A percentile compares a stretch with the other conserved stretches of the same genome.
Conservation (phyloP, 345 rosid genomes). For the Gossypium ekmanianum region DNA sequence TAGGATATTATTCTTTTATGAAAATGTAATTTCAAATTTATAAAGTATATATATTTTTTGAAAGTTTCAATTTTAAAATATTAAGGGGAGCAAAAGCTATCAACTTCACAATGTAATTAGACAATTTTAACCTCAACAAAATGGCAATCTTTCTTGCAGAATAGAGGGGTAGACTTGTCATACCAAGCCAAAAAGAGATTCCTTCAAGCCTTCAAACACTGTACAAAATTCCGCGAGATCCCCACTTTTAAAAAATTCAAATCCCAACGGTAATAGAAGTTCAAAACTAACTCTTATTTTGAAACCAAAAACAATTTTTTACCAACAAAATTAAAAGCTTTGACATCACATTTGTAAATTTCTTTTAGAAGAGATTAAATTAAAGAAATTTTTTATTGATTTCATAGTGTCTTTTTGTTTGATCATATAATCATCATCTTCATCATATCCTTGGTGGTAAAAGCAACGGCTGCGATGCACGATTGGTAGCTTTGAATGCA, state of each 20-base stretch:
- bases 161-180: not conserved
- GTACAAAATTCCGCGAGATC: conserved; percentile 5
- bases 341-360: not conserved
- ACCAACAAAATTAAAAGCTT: not conserved
- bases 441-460: conserved; percentile 42
- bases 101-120: not conserved
- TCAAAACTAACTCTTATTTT: not conserved
- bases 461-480: conserved; percentile 72
- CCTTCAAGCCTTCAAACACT: not conserved
- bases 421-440: not conserved
- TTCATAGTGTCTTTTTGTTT: not conserved
- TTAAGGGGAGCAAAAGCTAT: not conserved
- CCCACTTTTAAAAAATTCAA: not conserved
- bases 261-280: conserved; percentile 14
- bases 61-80: too few relatives aligned
- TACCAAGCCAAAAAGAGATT: not conserved
- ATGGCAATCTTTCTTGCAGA: not conserved
- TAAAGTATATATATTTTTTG: too few relatives aligned
- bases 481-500: conserved; percentile 60
- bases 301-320: not conserved
- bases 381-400: not conserved
- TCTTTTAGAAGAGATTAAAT: not conserved
- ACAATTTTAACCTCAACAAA: not conserved
- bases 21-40: too few relatives aligned
- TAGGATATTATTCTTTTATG: too few relatives aligned